phyloP scores from a whole-genome alignment of 768 basidiomycete genomes.

The Pleurotus giganteus region DNA sequence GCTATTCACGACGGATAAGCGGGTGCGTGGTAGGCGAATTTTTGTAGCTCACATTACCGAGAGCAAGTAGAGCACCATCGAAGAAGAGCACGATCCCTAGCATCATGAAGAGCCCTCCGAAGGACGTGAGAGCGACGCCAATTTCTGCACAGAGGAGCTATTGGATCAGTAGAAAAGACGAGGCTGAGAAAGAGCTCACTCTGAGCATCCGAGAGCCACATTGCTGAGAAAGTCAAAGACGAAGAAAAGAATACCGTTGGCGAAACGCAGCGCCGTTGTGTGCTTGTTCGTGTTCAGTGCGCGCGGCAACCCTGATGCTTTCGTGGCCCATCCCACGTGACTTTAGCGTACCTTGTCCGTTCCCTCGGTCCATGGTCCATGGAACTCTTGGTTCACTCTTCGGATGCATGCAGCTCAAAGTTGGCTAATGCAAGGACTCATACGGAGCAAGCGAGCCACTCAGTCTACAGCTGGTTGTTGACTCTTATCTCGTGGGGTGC shows the following conservation, averaged over 20 bases:
- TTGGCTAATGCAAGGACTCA: no score
- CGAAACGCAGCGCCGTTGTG: neutral
- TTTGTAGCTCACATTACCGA: slow-evolving; percentile 76
- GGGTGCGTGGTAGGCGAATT: neutral
- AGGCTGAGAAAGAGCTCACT: slow-evolving; percentile 29
- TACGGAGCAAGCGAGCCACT: no score
- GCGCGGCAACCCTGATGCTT: slow-evolving; percentile 7
- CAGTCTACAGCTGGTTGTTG: no score
- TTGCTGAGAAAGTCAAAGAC: slow-evolving; percentile 22
- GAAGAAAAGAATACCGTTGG: slow-evolving; percentile 9
- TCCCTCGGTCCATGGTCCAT: no score
- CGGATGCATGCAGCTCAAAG: no score
- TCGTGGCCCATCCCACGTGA: slow-evolving; percentile 1
- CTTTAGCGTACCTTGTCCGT: no score
- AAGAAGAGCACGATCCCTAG: slow-evolving; percentile 96
- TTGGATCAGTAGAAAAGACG: slow-evolving; percentile 11
- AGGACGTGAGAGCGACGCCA: slow-evolving; percentile 94
- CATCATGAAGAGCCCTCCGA: slow-evolving; percentile 94
- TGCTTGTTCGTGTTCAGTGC: no score
- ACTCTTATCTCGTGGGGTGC: no score
- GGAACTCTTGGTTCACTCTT: no score
- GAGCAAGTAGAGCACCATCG: slow-evolving; percentile 90
- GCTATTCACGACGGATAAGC: slow-evolving; percentile 42
- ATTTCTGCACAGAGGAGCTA: slow-evolving; percentile 62
- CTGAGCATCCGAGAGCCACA: slow-evolving; percentile 71